Evolutionary conservation across 2,329 filamentous ascomycete genomes (phyloP).

Genomic region (Trichoderma sp.): DNA sequence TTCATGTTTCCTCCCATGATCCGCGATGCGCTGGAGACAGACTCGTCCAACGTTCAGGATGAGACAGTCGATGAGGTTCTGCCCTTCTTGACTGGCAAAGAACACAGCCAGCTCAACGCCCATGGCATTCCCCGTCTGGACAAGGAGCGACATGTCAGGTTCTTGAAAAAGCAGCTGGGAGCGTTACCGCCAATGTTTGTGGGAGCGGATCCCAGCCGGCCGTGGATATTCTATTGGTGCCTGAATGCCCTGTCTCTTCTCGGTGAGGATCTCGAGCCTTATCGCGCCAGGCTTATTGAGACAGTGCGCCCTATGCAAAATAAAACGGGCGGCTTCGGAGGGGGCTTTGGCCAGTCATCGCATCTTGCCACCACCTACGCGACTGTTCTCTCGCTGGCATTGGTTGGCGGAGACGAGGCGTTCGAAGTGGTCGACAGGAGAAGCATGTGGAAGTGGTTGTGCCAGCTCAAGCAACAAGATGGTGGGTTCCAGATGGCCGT

Average conservation of each 20-base stretch:
- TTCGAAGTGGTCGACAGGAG: slow-evolving; percentile 79
- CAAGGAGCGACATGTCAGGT: slow-evolving; percentile 63
- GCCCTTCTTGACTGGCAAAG: slow-evolving; percentile 64
- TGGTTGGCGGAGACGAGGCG: slow-evolving; percentile 75
- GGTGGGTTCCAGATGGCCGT: slow-evolving; percentile 89
- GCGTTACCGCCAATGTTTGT: slow-evolving; percentile 72
- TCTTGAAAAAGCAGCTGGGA: slow-evolving; percentile 62
- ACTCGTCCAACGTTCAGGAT: slow-evolving; percentile 70
- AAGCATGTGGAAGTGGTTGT: slow-evolving; percentile 90
- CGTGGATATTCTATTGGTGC: slow-evolving; percentile 95
- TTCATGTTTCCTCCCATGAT: slow-evolving; percentile 65
- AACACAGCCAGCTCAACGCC: slow-evolving; percentile 62
- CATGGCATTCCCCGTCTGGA: slow-evolving; percentile 77
- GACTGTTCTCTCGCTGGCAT: slow-evolving; percentile 73
- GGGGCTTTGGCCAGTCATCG: slow-evolving; percentile 86
- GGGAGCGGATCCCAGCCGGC: slow-evolving; percentile 80
- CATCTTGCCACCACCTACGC: slow-evolving; percentile 92
- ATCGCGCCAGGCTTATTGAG: slow-evolving; percentile 69
- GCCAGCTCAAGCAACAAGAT: slow-evolving; percentile 79
- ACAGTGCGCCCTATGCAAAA: slow-evolving; percentile 86
- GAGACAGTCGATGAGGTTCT: slow-evolving; percentile 70
- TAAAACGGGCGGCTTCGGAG: slow-evolving; percentile 81
- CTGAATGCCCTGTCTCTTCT: slow-evolving; percentile 75
- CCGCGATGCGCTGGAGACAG: slow-evolving; percentile 66
- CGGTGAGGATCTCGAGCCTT: slow-evolving; percentile 71